Conservation (phyloP, 257 asterid species). For the Penstemon newberryi region DNA sequence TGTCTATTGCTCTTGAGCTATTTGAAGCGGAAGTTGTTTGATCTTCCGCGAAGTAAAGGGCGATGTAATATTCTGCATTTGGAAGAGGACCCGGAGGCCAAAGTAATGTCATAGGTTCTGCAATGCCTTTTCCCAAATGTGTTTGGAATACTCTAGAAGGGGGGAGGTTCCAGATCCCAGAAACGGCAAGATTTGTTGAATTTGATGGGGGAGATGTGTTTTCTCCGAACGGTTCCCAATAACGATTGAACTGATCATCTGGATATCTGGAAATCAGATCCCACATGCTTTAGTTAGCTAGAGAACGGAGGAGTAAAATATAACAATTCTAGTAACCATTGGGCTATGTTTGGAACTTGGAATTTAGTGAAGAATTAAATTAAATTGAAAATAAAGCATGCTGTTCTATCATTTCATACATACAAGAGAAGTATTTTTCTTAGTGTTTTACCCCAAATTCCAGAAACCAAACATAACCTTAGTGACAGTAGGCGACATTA, state of each 20-base stretch:
- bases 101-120: slow-evolving; percentile 50
- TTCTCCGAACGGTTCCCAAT: slow-evolving; percentile 73
- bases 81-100: slow-evolving; percentile 77
- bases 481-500: not conserved
- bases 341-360: too few relatives aligned
- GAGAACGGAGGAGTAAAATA: not conserved
- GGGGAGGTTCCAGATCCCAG: slow-evolving; percentile 94
- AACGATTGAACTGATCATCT: slow-evolving; percentile 81
- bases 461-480: not conserved
- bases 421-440: too few relatives aligned
- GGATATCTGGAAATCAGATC: slow-evolving; percentile 61
- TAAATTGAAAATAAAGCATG: too few relatives aligned
- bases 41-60: slow-evolving; percentile 80
- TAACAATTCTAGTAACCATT: not conserved
- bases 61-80: slow-evolving; percentile 51
- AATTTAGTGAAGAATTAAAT: too few relatives aligned
- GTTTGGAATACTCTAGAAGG: slow-evolving; percentile 71
- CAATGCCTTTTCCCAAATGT: slow-evolving; percentile 37
- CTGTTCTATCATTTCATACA: too few relatives aligned
- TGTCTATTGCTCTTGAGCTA: slow-evolving; percentile 54
- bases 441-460: too few relatives aligned
- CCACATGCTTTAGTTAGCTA: slow-evolving; percentile 23
- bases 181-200: slow-evolving; percentile 45
- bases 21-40: slow-evolving; percentile 39
- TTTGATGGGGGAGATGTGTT: slow-evolving; percentile 42